Percentiles rank a stretch among this genome's conserved stretches.
Conservation (phyloP, 2,329 filamentous ascomycete genomes). For the Phialemonium atrogriseum region DNA sequence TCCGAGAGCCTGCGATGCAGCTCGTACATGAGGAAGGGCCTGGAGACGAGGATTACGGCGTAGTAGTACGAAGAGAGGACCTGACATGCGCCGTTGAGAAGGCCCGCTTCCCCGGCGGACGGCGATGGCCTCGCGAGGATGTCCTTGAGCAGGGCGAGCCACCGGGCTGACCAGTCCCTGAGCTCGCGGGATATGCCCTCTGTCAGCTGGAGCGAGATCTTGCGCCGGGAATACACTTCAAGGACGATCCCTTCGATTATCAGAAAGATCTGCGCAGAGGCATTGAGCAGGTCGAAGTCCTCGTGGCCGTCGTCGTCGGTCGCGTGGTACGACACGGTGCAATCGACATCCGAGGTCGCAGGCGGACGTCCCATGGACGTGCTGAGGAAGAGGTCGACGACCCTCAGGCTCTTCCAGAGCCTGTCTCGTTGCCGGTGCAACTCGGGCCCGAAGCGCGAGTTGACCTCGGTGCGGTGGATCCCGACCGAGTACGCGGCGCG, state of each 20-base stretch:
- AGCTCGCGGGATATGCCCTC: slow-evolving; percentile 45
- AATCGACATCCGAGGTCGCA: slow-evolving; percentile 44
- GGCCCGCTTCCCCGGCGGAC: slow-evolving; percentile 16
- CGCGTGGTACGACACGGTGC: slow-evolving; percentile 39
- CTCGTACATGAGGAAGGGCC: slow-evolving; percentile 49
- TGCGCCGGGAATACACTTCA: slow-evolving; percentile 43
- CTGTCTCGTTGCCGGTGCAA: slow-evolving; percentile 36
- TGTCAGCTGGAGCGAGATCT: slow-evolving; percentile 43
- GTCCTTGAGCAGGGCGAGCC: slow-evolving; percentile 36
- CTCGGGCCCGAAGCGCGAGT: slow-evolving; percentile 38
- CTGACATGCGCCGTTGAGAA: slow-evolving; percentile 39
- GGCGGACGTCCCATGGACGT: slow-evolving; percentile 47
- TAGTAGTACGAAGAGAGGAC: slow-evolving; percentile 47
- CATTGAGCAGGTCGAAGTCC: slow-evolving; percentile 36
- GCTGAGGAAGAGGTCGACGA: slow-evolving; percentile 44
- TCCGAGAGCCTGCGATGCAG: slow-evolving; percentile 36
- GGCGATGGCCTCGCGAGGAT: slow-evolving; percentile 20
- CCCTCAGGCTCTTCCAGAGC: slow-evolving; percentile 44
- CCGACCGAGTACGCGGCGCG: slow-evolving; percentile 45
- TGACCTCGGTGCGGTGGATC: slow-evolving; percentile 45
- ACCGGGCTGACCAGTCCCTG: slow-evolving; percentile 40
- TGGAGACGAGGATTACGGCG: slow-evolving; percentile 47
- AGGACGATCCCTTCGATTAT: slow-evolving; percentile 42
- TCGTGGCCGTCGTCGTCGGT: slow-evolving; percentile 28
- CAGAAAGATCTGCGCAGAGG: slow-evolving; percentile 43